These are phyloP conservation scores for Amanita molliuscula DNA, from an alignment of 768 basidiomycete genomes.

Conservation along the genomic window DNA sequence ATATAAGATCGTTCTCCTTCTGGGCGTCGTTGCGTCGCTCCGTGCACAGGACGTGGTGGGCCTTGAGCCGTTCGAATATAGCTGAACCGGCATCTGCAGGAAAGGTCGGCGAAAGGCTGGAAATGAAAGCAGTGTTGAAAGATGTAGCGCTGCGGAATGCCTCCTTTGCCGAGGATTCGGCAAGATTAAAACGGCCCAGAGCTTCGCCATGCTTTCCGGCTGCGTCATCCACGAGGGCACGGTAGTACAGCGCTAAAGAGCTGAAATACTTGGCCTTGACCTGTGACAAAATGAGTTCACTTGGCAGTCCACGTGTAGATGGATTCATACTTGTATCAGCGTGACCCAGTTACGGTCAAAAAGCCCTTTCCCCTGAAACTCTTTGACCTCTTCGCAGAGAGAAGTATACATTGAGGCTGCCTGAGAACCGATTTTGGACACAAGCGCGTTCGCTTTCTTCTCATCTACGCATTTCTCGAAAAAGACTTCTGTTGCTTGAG, in stretches of 20 bases:
- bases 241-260: slow-evolving; percentile 82
- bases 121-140: slow-evolving; percentile 63
- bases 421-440: slow-evolving; percentile 79
- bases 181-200: slow-evolving; percentile 66
- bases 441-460: slow-evolving; percentile 73
- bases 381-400: slow-evolving; percentile 88
- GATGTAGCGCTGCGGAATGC: slow-evolving; percentile 56
- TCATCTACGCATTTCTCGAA: slow-evolving; percentile 91
- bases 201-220: slow-evolving; percentile 80
- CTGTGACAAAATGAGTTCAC: slow-evolving; percentile 23
- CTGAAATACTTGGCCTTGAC: slow-evolving; percentile 88
- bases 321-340: slow-evolving; percentile 55
- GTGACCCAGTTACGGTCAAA: slow-evolving; percentile 93
- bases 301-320: background rate
- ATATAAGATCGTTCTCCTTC: slow-evolving; percentile 94
- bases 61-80: slow-evolving; percentile 75
- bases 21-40: slow-evolving; percentile 69
- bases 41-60: slow-evolving; percentile 64
- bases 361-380: slow-evolving; percentile 93
- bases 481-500: slow-evolving; percentile 94
- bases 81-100: slow-evolving; percentile 79
- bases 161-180: slow-evolving; percentile 78
- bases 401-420: slow-evolving; percentile 72
- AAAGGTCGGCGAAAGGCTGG: slow-evolving; percentile 68
- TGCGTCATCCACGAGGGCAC: slow-evolving; percentile 66